These are phyloP conservation scores for Komagataella phaffii DNA, from an alignment of 805 yeast species.

Conservation along the genomic window DNA sequence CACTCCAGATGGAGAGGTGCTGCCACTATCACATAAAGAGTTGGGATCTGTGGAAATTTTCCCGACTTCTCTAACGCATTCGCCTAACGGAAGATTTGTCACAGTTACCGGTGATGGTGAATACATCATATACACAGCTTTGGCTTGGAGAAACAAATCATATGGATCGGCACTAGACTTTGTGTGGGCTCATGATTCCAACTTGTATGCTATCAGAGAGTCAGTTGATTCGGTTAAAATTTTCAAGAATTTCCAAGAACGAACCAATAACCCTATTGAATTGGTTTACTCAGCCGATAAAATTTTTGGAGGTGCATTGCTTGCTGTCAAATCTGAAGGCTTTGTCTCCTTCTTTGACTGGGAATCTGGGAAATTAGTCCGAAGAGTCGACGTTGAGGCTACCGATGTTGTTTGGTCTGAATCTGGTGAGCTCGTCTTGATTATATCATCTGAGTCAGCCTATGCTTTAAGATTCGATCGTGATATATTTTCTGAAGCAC, in stretches of 20 bases:
- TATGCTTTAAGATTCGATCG: constrained; percentile 68
- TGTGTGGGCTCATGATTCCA: constrained; percentile 91
- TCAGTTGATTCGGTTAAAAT: constrained; percentile 50
- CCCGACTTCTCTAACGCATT: constrained; percentile 78
- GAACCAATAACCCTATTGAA: constrained; percentile 47
- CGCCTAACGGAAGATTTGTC: constrained; percentile 95
- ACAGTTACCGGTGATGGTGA: constrained; percentile 98
- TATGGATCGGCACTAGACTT: constrained; percentile 86
- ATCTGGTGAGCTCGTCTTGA: constrained; percentile 77
- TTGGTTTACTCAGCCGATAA: constrained; percentile 64
- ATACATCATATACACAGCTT: constrained; percentile 86
- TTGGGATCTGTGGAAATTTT: constrained; percentile 89
- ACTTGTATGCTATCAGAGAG: constrained; percentile 74
- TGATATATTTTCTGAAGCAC: constrained; percentile 50
- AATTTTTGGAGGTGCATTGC: constrained; percentile 77
- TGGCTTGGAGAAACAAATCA: constrained; percentile 95
- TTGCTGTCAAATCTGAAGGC: constrained; percentile 76
- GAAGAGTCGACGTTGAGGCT: constrained; percentile 83
- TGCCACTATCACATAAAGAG: constrained; percentile 75
- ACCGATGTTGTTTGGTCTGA: constrained; percentile 84
- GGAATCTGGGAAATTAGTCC: constrained; percentile 75
- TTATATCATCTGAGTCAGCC: constrained; percentile 57
- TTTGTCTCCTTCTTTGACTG: constrained; percentile 87
- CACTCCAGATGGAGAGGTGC: constrained; percentile 66
- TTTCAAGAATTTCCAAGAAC: constrained; percentile 77